Evolutionary conservation across 2,329 filamentous ascomycete genomes (phyloP).

Genomic region (Chalaropsis ovoidea): DNA sequence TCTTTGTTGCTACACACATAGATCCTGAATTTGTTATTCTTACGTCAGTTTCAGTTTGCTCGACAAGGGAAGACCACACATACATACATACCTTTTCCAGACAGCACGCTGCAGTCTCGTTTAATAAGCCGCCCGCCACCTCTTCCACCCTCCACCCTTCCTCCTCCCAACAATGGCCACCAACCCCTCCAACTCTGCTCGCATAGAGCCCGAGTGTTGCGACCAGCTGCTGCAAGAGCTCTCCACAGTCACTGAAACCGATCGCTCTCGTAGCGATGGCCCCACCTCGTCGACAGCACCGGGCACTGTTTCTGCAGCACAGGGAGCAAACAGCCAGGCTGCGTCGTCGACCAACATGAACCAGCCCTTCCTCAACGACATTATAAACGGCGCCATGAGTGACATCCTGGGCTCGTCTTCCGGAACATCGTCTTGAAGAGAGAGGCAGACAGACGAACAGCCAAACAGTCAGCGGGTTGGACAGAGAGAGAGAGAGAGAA

Average conservation of each 20-base stretch:
- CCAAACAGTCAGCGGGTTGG: not conserved
- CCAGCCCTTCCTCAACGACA: constrained; percentile 21
- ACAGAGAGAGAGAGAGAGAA: not conserved
- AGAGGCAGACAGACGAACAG: not conserved
- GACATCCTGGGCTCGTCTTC: constrained; percentile 17
- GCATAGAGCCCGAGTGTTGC: constrained; percentile 23
- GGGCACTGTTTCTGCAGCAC: constrained; percentile 12
- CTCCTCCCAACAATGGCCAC: constrained; percentile 14
- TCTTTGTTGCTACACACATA: not conserved
- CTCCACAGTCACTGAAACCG: constrained; percentile 20
- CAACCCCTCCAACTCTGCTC: constrained; percentile 10
- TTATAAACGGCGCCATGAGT: constrained; percentile 23
- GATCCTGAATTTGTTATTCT: not conserved
- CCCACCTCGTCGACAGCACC: constrained; percentile 13
- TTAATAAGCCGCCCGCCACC: not conserved
- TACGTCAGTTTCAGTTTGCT: not conserved
- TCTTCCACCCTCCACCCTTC: not conserved
- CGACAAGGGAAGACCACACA: not conserved
- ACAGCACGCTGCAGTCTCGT: not conserved
- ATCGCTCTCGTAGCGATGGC: constrained; percentile 12
- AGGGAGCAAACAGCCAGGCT: not conserved
- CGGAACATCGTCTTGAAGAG: constrained; percentile 8
- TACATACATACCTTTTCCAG: not conserved
- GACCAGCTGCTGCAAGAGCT: constrained; percentile 24
- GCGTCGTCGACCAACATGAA: constrained; percentile 21